These are phyloP conservation scores for Rhytidiadelphus loreus DNA, from an alignment of 225 moss, liverwort and hornwort genomes.

Conservation along the genomic window DNA sequence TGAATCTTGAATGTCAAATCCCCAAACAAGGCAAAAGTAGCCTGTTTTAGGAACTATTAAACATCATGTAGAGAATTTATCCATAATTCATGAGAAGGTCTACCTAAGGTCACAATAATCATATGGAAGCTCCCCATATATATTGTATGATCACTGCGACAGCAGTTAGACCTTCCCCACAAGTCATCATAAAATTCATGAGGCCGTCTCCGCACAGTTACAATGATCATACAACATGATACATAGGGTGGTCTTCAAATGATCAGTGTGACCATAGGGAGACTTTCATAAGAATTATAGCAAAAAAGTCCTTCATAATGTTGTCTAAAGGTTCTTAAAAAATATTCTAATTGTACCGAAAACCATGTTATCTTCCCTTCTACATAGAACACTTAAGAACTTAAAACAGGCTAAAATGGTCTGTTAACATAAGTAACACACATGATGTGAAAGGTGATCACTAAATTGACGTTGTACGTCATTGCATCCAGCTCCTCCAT, in stretches of 20 bases:
- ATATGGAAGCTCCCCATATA: neutral
- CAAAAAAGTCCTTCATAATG: neutral
- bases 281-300: too few species aligned
- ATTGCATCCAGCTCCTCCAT: neutral
- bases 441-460: neutral
- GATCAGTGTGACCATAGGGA: neutral
- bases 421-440: neutral
- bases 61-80: neutral
- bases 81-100: neutral
- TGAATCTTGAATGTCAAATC: neutral
- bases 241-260: too few species aligned
- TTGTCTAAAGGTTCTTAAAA: neutral
- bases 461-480: neutral
- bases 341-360: too few species aligned
- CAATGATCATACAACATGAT: neutral
- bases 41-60: neutral
- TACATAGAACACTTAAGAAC: neutral
- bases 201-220: neutral
- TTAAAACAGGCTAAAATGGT: neutral
- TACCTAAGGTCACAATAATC: neutral
- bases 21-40: neutral
- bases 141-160: neutral
- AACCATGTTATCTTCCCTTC: neutral
- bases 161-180: neutral
- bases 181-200: neutral